Evolutionary conservation across 768 basidiomycete species (phyloP), one percentile per base, ranked within the genome.

Genomic region (Neoboletus brunneissimus): DNA sequence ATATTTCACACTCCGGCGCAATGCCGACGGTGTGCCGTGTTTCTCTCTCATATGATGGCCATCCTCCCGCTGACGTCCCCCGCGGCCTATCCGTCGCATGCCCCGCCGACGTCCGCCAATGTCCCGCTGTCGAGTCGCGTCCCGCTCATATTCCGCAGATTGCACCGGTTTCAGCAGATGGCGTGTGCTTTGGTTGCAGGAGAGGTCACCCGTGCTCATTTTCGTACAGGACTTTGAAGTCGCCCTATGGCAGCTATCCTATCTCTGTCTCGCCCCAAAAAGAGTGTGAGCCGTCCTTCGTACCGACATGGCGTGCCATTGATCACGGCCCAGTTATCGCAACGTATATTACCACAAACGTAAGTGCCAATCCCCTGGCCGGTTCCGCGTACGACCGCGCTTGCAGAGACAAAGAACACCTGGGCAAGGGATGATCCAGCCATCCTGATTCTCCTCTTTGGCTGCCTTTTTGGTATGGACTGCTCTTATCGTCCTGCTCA

Each of bases 361-460:
- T 95, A 68, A 67, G 87, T 73, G 48, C 42, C 31, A 0, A 3
- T 49, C 6, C 48, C 40, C 42, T 43, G 11, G 11, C 18, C 0
- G 3, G 38, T n/a, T 3, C 22, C 10, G 4, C 32, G 18, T 57
- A 32, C n/a, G 44, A 35, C 38, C 61, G 37, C 22, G 42, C 46
- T 42, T 40, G 59, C 74, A 91, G 94, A 98, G 78, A 98, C 95
- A 20, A 98, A 97, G 79, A 97, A 98, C 71, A 93, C 90, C 16
- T 98, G 95, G 95, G 94, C 95, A 20, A 79, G 96, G 71, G 96
- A 98, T 72, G 96, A 98, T 68, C 96, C 96, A 22, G 96, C 96
- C 27, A 94, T 97, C 60, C 80, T 98, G 27, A 80, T 98, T 29
- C 82, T 98, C 48, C 86, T 98, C 43, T 81, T 83, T 48, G 88